Evolutionary conservation across 768 basidiomycete genomes (phyloP), one percentile per base, ranked within the genome.

Genomic region (Podaxis sp.): DNA sequence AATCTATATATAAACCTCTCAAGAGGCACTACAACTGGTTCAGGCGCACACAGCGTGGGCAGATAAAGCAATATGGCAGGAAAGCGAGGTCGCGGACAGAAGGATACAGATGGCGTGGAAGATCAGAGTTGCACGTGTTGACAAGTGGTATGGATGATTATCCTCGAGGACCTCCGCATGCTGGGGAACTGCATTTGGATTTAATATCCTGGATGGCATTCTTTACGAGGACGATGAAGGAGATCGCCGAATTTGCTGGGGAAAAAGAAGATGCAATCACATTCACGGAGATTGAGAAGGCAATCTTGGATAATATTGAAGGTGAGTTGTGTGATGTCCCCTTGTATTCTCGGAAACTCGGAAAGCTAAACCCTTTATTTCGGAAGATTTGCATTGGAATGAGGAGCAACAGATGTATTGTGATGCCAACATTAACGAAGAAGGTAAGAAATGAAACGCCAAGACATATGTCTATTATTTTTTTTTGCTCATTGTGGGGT

Each of bases 101-200:
- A 74, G 95, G 85, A 1, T 98, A 97, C 76, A 84, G 96, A 37
- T 98, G 96, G 96, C 85, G 96, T 36, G 96, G 96, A 29, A 81
- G 96, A 46, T 91, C 93, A 6, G 83, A 88, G 68, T 81, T 82
- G 27, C 94, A 96, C 74, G 90, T 98, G 41, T 77, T 98, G 61
- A 97, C 96, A 0, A 93, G 91, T 68, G 96, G 96, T 0, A 89
- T 98, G 87, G 96, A 98, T 72, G 96, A 98, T 74, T 98, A 96
- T 73, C 96, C 96, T 11, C 84, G 96, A 58, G 94, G 91, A 13
- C 85, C 88, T 27, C 90, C 96, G 5, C 93, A 95, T 69, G 82
- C 87, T 1, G 96, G 96, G 54, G 96, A 98, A 76, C 79, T 98
- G 52, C 96, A 98, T 73, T 73, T 98, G 63, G 96, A 98, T 74